These are phyloP conservation scores for Lycium barbarum DNA, from an alignment of 257 asterid genomes.

Conservation along the genomic window DNA sequence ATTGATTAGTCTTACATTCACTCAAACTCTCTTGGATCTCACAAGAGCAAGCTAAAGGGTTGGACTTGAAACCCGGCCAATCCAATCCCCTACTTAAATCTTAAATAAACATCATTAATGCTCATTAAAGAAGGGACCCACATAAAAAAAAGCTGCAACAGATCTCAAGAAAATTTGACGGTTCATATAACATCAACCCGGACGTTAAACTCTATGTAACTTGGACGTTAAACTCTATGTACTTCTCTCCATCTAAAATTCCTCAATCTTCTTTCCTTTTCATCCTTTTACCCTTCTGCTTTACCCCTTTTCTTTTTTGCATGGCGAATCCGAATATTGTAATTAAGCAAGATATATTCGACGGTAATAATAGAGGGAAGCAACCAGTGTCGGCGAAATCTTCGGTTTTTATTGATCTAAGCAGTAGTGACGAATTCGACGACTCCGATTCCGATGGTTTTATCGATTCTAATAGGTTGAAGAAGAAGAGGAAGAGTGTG, in stretches of 20 bases:
- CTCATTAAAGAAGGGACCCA: neutral
- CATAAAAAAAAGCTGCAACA: neutral
- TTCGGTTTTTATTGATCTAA: slow-evolving; percentile 39
- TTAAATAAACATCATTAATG: neutral
- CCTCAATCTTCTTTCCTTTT: too few species aligned
- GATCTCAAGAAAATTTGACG: neutral
- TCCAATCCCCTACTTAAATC: too few species aligned
- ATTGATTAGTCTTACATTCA: too few species aligned
- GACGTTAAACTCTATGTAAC: neutral
- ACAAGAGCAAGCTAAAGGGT: too few species aligned
- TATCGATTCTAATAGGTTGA: slow-evolving; percentile 24
- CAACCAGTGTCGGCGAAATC: neutral
- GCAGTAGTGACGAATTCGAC: slow-evolving; percentile 36
- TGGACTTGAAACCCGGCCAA: too few species aligned
- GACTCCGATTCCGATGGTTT: slow-evolving; percentile 38
- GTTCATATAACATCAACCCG: neutral
- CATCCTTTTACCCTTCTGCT: neutral
- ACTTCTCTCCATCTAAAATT: too few species aligned
- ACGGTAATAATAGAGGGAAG: neutral
- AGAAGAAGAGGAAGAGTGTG: slow-evolving; percentile 56
- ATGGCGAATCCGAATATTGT: slow-evolving; percentile 30
- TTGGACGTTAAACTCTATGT: too few species aligned
- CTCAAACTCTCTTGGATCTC: too few species aligned
- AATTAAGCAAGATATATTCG: slow-evolving; percentile 29
- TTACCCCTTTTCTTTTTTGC: neutral